phyloP scores from a whole-genome alignment of 139 green algal species.

The Limnomonas spitsbergensis region DNA sequence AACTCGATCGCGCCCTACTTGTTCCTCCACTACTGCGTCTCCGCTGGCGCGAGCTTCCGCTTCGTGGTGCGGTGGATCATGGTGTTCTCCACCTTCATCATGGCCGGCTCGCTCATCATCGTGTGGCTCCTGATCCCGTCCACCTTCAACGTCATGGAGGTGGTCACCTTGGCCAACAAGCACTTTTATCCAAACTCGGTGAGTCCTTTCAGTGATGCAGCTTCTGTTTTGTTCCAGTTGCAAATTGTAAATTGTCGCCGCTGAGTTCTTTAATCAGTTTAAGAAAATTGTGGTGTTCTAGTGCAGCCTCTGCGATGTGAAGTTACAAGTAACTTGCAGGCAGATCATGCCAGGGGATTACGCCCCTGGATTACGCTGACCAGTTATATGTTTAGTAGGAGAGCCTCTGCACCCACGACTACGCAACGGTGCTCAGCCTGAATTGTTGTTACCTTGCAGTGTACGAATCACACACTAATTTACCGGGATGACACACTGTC shows the following conservation, averaged over 20 bases:
- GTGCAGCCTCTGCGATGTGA: too few species aligned
- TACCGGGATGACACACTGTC: too few species aligned
- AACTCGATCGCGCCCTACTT: neutral
- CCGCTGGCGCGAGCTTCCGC: neutral
- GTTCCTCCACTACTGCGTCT: conserved; percentile 16
- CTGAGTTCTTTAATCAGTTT: neutral
- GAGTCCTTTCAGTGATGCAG: neutral
- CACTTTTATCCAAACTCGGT: conserved; percentile 12
- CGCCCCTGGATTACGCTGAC: too few species aligned
- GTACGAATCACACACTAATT: too few species aligned
- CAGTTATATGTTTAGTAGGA: too few species aligned
- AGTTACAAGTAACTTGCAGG: too few species aligned
- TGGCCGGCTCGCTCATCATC: neutral
- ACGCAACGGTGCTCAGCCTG: too few species aligned
- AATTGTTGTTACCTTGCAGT: too few species aligned
- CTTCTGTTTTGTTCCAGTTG: neutral
- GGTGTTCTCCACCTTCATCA: neutral
- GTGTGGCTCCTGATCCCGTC: conserved; percentile 11
- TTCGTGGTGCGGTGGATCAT: neutral
- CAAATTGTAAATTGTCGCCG: neutral
- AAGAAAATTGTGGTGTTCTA: too few species aligned
- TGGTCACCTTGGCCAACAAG: neutral
- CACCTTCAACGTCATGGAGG: neutral
- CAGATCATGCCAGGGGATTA: too few species aligned
- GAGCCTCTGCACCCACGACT: too few species aligned